These are phyloP conservation scores for Pittosporum tobira DNA, from an alignment of 129 eudicot species.

Conservation along the genomic window DNA sequence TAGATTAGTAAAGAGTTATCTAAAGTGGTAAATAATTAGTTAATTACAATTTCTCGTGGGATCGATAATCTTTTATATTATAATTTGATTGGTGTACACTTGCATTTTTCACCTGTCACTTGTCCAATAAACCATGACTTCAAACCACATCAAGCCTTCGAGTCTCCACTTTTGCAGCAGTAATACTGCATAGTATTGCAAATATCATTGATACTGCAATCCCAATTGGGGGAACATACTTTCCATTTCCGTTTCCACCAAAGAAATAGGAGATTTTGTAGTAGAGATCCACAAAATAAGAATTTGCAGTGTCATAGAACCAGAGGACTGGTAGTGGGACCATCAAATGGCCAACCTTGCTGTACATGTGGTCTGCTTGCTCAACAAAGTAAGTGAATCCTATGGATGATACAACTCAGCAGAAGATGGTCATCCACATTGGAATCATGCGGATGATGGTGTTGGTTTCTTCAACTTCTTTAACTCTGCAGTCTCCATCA, in stretches of 20 bases:
- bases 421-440: constrained; percentile 44
- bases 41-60: no score
- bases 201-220: constrained; percentile 22
- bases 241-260: not conserved
- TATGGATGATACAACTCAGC: constrained; percentile 37
- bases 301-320: not conserved
- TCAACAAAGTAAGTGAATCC: constrained; percentile 46
- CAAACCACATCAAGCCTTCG: constrained; percentile 14
- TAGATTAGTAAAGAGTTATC: no score
- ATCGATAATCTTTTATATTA: no score
- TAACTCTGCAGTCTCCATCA: constrained; percentile 47
- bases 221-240: constrained; percentile 15
- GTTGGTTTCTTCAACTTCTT: constrained; percentile 53
- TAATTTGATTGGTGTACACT: no score
- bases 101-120: constrained; percentile 25
- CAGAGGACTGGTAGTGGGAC: constrained; percentile 13
- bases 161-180: constrained; percentile 25
- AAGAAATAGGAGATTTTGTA: not conserved
- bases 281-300: not conserved
- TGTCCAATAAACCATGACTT: constrained; percentile 22
- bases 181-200: constrained; percentile 14
- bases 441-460: constrained; percentile 44
- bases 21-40: no score
- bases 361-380: constrained; percentile 33
- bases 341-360: constrained; percentile 13